A percentile compares a stretch with the other conserved stretches of the same genome.
Evolutionary conservation across 75 land plant species (phyloP).

Genomic region (Isoetes taiwanensis): DNA sequence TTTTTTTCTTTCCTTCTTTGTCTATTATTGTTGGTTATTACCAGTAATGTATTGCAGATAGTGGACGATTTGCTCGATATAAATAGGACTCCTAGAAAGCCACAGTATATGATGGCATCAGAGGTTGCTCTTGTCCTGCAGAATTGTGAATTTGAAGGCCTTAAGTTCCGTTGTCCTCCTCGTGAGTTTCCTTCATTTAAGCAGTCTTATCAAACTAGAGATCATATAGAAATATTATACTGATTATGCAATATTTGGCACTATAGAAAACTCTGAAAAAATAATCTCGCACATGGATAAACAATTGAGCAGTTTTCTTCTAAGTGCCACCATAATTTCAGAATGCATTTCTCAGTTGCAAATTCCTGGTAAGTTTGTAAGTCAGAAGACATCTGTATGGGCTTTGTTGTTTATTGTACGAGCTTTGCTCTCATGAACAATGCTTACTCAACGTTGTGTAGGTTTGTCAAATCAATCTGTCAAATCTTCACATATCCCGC

Average conservation of each 20-base stretch:
- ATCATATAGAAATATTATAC: background rate
- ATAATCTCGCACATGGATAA: background rate
- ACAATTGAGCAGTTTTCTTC: background rate
- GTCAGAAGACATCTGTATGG: background rate
- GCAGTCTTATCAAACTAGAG: conserved; percentile 2
- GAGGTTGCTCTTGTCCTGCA: conserved; percentile 67
- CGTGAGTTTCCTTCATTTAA: conserved; percentile 28
- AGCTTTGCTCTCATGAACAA: background rate
- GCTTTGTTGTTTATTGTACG: background rate
- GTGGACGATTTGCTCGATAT: conserved; percentile 55
- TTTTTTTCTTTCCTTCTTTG: background rate
- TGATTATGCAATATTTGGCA: background rate
- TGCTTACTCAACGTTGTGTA: background rate
- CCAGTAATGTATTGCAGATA: conserved; percentile 29
- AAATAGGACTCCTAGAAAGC: conserved; percentile 41
- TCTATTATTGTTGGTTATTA: background rate
- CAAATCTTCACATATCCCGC: conserved; percentile 38
- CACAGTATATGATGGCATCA: conserved; percentile 77
- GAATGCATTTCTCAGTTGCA: background rate
- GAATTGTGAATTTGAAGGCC: conserved; percentile 63
- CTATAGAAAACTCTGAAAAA: background rate
- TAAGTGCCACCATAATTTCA: background rate
- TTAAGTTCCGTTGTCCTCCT: conserved; percentile 52
- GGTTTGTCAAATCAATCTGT: conserved; percentile 8
- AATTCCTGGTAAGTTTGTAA: background rate